Evolutionary conservation across 2,329 filamentous ascomycete genomes (phyloP).

Genomic region (Aspergillus unguis): DNA sequence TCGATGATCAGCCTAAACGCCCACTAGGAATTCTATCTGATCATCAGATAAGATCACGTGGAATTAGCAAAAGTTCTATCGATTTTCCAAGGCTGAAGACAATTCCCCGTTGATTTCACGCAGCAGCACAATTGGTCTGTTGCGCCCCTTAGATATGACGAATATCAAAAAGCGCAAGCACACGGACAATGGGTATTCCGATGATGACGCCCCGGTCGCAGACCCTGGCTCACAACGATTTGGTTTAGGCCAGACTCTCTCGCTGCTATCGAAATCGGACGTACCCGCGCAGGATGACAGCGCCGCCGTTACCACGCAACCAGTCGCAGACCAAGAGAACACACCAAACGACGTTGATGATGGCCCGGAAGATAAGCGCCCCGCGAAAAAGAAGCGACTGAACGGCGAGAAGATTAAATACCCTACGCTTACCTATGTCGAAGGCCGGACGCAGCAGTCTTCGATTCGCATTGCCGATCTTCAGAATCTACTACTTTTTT

Average conservation of each 20-base stretch:
- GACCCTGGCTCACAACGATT: constrained; percentile 19
- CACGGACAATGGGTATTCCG: constrained; percentile 17
- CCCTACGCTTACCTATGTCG: constrained; percentile 52
- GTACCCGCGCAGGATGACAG: constrained; percentile 12
- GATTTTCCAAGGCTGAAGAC: not conserved
- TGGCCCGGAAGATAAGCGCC: constrained; percentile 18
- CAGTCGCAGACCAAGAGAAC: constrained; percentile 4
- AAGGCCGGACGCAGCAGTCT: constrained; percentile 50
- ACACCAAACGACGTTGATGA: constrained; percentile 11
- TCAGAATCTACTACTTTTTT: constrained; percentile 57
- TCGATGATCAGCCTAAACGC: too few species aligned
- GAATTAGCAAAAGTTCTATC: constrained; percentile 5
- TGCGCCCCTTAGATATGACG: constrained; percentile 18
- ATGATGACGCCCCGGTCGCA: constrained; percentile 23
- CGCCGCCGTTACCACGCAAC: not conserved
- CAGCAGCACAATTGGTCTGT: not conserved
- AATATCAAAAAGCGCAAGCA: constrained; percentile 35
- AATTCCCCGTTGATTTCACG: not conserved
- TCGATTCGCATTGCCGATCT: constrained; percentile 58
- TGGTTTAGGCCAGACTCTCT: constrained; percentile 33
- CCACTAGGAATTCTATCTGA: too few species aligned
- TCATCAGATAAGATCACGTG: constrained; percentile 15
- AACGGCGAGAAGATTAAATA: constrained; percentile 49
- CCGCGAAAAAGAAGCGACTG: constrained; percentile 31
- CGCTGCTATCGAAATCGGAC: constrained; percentile 25